phyloP scores from a whole-genome alignment of 2,329 filamentous ascomycete species.

The Drechslerella coelobrocha region DNA sequence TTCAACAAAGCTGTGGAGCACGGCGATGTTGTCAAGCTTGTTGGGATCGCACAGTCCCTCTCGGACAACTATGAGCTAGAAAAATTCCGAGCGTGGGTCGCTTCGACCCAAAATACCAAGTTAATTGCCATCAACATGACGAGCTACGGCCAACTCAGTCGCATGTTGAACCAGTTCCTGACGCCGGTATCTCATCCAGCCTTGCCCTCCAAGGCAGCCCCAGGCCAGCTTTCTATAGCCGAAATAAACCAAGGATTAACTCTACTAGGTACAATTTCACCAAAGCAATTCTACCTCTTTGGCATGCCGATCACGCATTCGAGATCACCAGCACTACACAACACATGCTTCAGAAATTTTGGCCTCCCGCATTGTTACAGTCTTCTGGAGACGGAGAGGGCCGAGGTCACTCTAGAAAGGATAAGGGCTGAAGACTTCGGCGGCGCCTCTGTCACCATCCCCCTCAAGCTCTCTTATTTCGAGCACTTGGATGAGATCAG shows the following conservation, averaged over 20 bases:
- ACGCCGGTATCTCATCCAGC: conserved; percentile 90
- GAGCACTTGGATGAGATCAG: conserved; percentile 79
- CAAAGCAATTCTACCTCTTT: conserved; percentile 83
- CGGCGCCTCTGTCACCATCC: conserved; percentile 93
- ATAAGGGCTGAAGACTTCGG: conserved; percentile 79
- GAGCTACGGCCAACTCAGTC: conserved; percentile 80
- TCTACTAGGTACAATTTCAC: conserved; percentile 77
- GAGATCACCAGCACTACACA: conserved; percentile 87
- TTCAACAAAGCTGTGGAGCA: conserved; percentile 91
- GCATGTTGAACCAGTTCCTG: conserved; percentile 89
- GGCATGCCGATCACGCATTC: conserved; percentile 83
- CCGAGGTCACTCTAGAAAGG: conserved; percentile 66
- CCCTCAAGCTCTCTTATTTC: conserved; percentile 89
- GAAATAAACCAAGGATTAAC: conserved; percentile 83
- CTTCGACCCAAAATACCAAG: conserved; percentile 73
- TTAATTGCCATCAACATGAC: conserved; percentile 98
- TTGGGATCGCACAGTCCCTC: conserved; percentile 76
- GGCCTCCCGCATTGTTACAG: conserved; percentile 87
- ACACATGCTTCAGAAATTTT: conserved; percentile 75
- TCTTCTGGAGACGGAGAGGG: conserved; percentile 71
- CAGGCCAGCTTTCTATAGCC: conserved; percentile 86
- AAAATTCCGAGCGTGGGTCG: conserved; percentile 78
- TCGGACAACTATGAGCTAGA: conserved; percentile 87
- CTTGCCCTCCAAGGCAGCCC: conserved; percentile 90
- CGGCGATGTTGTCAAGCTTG: conserved; percentile 92